Evolutionary conservation across 495 filamentous ascomycete genomes (phyloP).

Genomic region (Penicillium ochrochloron): DNA sequence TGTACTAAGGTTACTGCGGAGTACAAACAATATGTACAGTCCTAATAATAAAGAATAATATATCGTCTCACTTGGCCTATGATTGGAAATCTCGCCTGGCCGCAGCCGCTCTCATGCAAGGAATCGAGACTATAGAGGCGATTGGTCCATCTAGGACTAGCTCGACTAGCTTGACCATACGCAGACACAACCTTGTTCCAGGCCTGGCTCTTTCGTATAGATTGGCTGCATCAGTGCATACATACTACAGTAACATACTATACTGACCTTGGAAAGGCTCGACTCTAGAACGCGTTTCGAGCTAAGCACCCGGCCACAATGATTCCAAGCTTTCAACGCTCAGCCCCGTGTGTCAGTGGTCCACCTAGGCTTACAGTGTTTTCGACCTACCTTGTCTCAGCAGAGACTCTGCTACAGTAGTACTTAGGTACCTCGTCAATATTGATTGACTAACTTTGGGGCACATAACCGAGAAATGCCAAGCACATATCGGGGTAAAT

Average conservation of each 20-base stretch:
- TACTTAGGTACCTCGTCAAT: not conserved
- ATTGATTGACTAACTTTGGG: not conserved
- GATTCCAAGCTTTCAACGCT: not conserved
- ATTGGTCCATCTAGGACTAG: constrained; percentile 28
- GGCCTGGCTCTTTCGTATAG: constrained; percentile 16
- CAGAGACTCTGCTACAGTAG: not conserved
- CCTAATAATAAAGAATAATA: constrained; percentile 6
- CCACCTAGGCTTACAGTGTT: not conserved
- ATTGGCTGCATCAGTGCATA: constrained; percentile 11
- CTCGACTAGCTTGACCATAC: constrained; percentile 15
- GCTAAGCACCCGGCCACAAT: constrained; percentile 6
- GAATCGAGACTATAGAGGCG: constrained; percentile 30
- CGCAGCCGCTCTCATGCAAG: constrained; percentile 30
- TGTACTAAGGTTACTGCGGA: too few relatives aligned
- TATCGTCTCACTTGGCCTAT: not conserved
- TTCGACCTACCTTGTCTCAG: constrained; percentile 7
- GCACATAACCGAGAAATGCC: not conserved
- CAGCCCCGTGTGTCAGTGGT: constrained; percentile 1
- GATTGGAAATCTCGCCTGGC: constrained; percentile 8
- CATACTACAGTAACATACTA: not conserved
- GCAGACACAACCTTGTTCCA: constrained; percentile 20
- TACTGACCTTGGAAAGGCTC: not conserved
- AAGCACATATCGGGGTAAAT: not conserved
- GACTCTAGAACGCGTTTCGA: not conserved
- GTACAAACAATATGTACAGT: not conserved